Conservation (phyloP, 2,329 filamentous ascomycete genomes). For the Neocatenulostroma microsporum region DNA sequence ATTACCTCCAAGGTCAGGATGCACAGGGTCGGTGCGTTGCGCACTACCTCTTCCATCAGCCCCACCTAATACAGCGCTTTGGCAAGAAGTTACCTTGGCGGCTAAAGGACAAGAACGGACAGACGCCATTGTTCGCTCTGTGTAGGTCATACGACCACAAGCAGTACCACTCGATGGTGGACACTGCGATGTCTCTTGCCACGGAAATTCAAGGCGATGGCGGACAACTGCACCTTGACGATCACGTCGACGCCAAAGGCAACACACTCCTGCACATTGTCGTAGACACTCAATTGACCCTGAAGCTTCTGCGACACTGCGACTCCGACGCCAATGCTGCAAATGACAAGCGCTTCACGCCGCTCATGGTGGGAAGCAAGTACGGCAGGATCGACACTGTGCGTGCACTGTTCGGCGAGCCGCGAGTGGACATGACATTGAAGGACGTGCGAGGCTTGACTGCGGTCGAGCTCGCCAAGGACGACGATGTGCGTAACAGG, state of each 20-base stretch:
- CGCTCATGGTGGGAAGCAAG: slow-evolving; percentile 97
- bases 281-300: slow-evolving; percentile 70
- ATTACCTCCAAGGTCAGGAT: slow-evolving; percentile 71
- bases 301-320: slow-evolving; percentile 69
- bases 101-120: slow-evolving; percentile 88
- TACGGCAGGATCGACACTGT: slow-evolving; percentile 95
- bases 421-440: slow-evolving; percentile 74
- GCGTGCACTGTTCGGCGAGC: slow-evolving; percentile 75
- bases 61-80: slow-evolving; percentile 67
- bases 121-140: slow-evolving; percentile 93
- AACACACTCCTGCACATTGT: slow-evolving; percentile 96
- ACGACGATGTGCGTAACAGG: slow-evolving; percentile 91
- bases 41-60: slow-evolving; percentile 94
- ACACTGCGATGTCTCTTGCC: slow-evolving; percentile 67
- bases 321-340: slow-evolving; percentile 94
- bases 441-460: slow-evolving; percentile 83
- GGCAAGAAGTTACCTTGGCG: slow-evolving; percentile 78
- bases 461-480: slow-evolving; percentile 92
- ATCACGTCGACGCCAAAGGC: slow-evolving; percentile 85
- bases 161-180: slow-evolving; percentile 81
- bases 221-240: slow-evolving; percentile 76
- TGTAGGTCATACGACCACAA: slow-evolving; percentile 93
- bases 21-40: slow-evolving; percentile 78
- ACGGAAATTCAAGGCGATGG: slow-evolving; percentile 67
- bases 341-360: slow-evolving; percentile 91